These are phyloP conservation scores for Colletotrichum aenigma DNA, from an alignment of 2,329 filamentous ascomycete genomes.

Conservation along the genomic window DNA sequence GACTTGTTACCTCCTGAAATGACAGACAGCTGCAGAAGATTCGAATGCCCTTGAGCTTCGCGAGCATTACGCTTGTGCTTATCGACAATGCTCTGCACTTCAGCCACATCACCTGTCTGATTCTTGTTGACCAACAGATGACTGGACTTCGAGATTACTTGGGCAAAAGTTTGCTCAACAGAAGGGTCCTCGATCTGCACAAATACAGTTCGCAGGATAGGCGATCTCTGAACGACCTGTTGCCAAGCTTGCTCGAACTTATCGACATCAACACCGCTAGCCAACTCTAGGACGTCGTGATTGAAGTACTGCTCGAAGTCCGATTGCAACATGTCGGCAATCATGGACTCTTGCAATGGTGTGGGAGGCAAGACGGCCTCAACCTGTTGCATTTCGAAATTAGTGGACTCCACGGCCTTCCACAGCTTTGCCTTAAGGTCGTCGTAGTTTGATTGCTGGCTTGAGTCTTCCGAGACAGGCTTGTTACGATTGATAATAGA, in stretches of 20 bases:
- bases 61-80: constrained; percentile 41
- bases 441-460: constrained; percentile 6
- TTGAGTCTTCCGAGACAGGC: constrained; percentile 20
- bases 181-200: constrained; percentile 65
- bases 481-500: constrained; percentile 12
- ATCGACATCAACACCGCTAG: constrained; percentile 54
- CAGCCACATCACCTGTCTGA: constrained; percentile 30
- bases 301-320: constrained; percentile 83
- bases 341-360: constrained; percentile 84
- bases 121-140: constrained; percentile 24
- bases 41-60: constrained; percentile 33
- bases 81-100: constrained; percentile 39
- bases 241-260: constrained; percentile 67
- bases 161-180: constrained; percentile 55
- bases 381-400: constrained; percentile 41
- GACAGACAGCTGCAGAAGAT: constrained; percentile 56
- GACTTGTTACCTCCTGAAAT: constrained; percentile 32
- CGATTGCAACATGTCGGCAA: constrained; percentile 80
- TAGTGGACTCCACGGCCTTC: constrained; percentile 37
- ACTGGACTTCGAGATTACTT: constrained; percentile 43
- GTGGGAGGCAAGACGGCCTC: constrained; percentile 75
- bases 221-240: constrained; percentile 60
- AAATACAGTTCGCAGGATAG: constrained; percentile 80
- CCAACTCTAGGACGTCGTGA: constrained; percentile 74
- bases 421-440: constrained; percentile 37